Evolutionary conservation across 805 yeast genomes (phyloP).

Genomic region (Ogataea saltuana): DNA sequence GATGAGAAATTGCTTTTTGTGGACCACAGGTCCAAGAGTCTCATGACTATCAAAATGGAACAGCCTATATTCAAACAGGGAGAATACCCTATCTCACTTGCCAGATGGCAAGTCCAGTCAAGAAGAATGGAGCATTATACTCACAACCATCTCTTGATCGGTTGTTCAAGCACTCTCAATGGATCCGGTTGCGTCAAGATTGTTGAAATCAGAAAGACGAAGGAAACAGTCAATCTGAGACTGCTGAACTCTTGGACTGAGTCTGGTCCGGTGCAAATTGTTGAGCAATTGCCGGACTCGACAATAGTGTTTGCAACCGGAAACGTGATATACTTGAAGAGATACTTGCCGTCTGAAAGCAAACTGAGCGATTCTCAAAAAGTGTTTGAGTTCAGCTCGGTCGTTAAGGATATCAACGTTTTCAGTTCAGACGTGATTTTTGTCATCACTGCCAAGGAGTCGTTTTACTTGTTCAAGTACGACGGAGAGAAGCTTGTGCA

Average conservation of each 20-base stretch:
- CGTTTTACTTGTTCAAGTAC: conserved; percentile 25
- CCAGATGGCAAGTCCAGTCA: conserved; percentile 37
- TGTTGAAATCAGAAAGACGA: conserved; percentile 28
- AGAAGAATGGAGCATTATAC: conserved; percentile 18
- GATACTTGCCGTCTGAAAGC: conserved; percentile 23
- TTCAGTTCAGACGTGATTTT: conserved; percentile 19
- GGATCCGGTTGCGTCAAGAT: conserved; percentile 31
- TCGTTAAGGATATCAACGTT: conserved; percentile 28
- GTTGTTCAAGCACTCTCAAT: conserved; percentile 28
- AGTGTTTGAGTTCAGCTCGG: conserved; percentile 17
- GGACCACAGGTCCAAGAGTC: conserved; percentile 24
- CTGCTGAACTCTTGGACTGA: conserved; percentile 23
- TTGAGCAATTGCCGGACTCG: conserved; percentile 28
- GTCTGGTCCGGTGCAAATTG: conserved; percentile 23
- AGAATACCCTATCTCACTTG: conserved; percentile 34
- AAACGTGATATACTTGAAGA: conserved; percentile 13
- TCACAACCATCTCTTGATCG: conserved; percentile 35
- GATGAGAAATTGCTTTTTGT: conserved; percentile 24
- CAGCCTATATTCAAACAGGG: conserved; percentile 16
- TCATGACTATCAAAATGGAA: conserved; percentile 4
- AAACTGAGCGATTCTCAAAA: conserved; percentile 24
- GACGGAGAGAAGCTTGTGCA: conserved; percentile 17
- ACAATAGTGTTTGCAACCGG: conserved; percentile 28
- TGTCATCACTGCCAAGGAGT: conserved; percentile 33
- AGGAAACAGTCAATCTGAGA: conserved; percentile 16